These are phyloP conservation scores for Gigaspora rosea DNA, from an alignment of 192 early-diverging fungal species.

Conservation along the genomic window DNA sequence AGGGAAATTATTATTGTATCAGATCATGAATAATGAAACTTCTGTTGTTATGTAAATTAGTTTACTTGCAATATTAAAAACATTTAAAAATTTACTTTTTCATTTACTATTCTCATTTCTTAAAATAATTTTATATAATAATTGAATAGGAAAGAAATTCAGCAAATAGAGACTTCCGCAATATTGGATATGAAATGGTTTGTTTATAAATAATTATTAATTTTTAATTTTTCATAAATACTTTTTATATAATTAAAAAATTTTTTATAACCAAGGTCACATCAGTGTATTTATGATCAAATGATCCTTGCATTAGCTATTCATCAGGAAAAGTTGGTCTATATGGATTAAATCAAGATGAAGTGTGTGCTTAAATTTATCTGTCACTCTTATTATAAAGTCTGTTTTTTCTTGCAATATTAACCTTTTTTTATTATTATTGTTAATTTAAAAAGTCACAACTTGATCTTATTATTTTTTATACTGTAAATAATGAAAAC, in stretches of 20 bases:
- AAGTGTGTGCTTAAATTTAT: background rate
- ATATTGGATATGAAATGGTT: constrained; percentile 79
- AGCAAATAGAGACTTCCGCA: constrained; percentile 61
- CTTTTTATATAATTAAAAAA: background rate
- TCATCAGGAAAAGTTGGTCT: constrained; percentile 59
- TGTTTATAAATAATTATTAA: background rate
- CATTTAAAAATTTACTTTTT: background rate
- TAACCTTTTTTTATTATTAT: background rate
- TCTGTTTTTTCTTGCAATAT: background rate
- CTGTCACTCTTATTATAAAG: background rate
- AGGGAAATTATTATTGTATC: constrained; percentile 71
- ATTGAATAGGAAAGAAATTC: constrained; percentile 42
- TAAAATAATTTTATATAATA: background rate
- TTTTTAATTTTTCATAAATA: no score
- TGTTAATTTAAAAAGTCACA: constrained; percentile 30
- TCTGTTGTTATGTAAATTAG: constrained; percentile 33
- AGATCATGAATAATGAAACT: constrained; percentile 43
- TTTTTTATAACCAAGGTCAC: constrained; percentile 48
- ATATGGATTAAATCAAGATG: constrained; percentile 44
- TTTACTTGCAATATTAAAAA: background rate
- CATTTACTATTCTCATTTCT: background rate
- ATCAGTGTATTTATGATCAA: constrained; percentile 50
- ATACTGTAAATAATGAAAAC: constrained; percentile 48
- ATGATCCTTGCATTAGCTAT: constrained; percentile 61
- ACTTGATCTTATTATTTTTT: constrained; percentile 36